Conservation (phyloP, 495 filamentous ascomycete species). For the Bathelium albidoporum region DNA sequence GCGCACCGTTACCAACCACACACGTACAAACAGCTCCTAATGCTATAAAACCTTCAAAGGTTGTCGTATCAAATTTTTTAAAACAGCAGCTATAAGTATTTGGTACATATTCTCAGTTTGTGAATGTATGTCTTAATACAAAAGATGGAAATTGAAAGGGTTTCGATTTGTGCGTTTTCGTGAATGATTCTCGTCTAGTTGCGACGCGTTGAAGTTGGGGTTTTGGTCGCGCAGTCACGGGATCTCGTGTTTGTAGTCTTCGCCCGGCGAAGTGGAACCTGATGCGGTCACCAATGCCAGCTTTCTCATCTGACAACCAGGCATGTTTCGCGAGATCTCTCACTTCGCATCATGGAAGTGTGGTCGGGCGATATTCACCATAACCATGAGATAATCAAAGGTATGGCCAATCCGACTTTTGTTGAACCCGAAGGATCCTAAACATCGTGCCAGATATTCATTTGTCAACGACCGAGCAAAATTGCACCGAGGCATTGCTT, state of each 20-base stretch:
- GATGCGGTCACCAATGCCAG: neutral
- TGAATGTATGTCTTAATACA: too few species aligned
- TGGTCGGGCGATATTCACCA: neutral
- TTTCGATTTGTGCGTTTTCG: too few species aligned
- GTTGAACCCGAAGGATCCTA: neutral
- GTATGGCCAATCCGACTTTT: neutral
- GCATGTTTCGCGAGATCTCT: neutral
- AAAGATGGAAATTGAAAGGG: too few species aligned
- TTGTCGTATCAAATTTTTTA: too few species aligned
- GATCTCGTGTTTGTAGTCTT: neutral
- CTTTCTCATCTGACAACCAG: neutral
- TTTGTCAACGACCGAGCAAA: neutral
- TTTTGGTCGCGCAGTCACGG: neutral
- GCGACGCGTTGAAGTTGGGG: neutral
- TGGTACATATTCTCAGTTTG: too few species aligned
- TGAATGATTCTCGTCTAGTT: too few species aligned
- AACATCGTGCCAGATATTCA: neutral
- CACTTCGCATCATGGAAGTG: neutral
- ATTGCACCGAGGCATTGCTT: neutral
- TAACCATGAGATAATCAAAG: neutral
- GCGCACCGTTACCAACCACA: too few species aligned
- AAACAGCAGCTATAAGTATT: too few species aligned
- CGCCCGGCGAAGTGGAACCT: neutral
- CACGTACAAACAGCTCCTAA: too few species aligned
- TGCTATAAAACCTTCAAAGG: too few species aligned